Evolutionary conservation across 2,329 filamentous ascomycete genomes (phyloP).

Genomic region (Dothistroma septosporum): DNA sequence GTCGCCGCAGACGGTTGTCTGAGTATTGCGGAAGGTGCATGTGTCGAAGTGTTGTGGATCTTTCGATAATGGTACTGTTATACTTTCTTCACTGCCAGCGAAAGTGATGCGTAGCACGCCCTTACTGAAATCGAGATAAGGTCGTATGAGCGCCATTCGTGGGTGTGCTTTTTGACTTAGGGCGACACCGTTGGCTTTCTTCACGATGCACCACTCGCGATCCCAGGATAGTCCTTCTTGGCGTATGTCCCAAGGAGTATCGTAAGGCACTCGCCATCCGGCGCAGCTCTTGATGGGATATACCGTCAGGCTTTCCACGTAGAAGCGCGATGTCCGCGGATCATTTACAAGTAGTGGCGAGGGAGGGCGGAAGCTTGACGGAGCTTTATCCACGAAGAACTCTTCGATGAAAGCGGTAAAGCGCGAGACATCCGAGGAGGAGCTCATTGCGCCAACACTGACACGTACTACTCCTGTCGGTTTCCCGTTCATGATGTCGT

Average conservation of each 20-base stretch:
- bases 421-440: constrained; percentile 63
- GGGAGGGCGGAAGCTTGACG: constrained; percentile 1
- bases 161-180: constrained; percentile 87
- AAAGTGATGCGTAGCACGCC: constrained; percentile 61
- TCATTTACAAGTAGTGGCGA: constrained; percentile 9
- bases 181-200: constrained; percentile 76
- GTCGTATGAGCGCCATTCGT: constrained; percentile 78
- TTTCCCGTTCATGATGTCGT: constrained; percentile 76
- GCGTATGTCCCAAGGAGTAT: constrained; percentile 67
- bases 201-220: constrained; percentile 91
- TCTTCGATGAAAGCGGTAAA: constrained; percentile 52
- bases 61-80: constrained; percentile 59
- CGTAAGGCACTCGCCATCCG: constrained; percentile 65
- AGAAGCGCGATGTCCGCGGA: constrained; percentile 24
- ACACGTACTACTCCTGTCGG: constrained; percentile 82
- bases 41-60: constrained; percentile 57
- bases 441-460: constrained; percentile 90
- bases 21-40: constrained; percentile 28
- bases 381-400: constrained; percentile 31
- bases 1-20: constrained; percentile 80
- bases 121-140: constrained; percentile 64
- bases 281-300: constrained; percentile 96
- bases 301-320: constrained; percentile 53
- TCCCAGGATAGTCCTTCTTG: constrained; percentile 89
- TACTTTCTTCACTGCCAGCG: constrained; percentile 34